phyloP scores from a whole-genome alignment of 331 rosid genomes.

The Dryas integrifolia region DNA sequence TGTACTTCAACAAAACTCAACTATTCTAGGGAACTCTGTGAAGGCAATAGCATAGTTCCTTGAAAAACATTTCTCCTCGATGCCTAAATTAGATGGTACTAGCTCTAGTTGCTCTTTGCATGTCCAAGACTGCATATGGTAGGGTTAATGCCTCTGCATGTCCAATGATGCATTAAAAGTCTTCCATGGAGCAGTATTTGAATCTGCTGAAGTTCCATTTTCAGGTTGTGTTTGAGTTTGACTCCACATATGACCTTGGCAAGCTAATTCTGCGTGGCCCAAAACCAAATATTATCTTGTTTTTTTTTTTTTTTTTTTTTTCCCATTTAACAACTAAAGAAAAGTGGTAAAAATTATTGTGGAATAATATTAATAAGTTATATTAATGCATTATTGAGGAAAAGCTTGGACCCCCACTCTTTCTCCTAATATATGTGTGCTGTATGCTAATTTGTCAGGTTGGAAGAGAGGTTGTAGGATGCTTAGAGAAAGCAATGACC shows the following conservation, averaged over 20 bases:
- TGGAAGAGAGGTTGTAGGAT: constrained; percentile 70
- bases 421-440: not conserved
- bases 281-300: not conserved
- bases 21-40: constrained; percentile 11
- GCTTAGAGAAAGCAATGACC: constrained; percentile 68
- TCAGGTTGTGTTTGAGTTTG: constrained; percentile 16
- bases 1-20: constrained; percentile 27
- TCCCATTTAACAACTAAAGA: not conserved
- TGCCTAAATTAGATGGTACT: constrained; percentile 13
- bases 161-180: not conserved
- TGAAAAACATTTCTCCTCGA: not conserved
- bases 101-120: constrained; percentile 6
- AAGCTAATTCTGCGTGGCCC: not conserved
- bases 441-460: constrained; percentile 47
- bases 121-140: not conserved
- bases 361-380: not conserved
- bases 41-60: constrained; percentile 12
- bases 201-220: not conserved
- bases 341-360: not conserved
- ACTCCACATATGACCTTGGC: not conserved
- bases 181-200: not conserved
- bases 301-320: not conserved
- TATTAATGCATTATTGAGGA: not conserved
- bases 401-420: not conserved
- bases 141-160: not conserved